Base-by-base conservation (phyloP, 2,329 filamentous ascomycete species). In the Xylariaceae sp. region DNA sequence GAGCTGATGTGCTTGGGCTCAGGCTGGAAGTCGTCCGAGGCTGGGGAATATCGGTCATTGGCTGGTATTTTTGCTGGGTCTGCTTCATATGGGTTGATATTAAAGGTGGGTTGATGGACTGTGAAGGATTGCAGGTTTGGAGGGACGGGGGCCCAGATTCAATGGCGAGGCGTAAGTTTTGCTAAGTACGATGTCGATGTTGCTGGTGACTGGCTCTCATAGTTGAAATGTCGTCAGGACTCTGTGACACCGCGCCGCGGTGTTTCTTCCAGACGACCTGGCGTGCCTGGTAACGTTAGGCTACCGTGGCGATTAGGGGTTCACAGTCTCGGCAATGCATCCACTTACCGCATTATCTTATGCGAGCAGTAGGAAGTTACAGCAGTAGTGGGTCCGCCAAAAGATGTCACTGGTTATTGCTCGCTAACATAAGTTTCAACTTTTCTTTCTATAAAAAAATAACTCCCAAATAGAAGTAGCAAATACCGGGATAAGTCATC, bases 51-150 rank as follows among this genome's bases (percentile, higher is more conserved):
- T 20, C 35, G 35, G 39, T 73, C 70, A 15, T 47, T 63, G 11
- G 48, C 6, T 2, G 69, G 70, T 37, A 72, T 70, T 23, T 70
- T 61, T 16, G 63, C 59, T 15, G 67, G 70, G 44, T 72, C 39
- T 2, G 64, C n/a, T 41, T 49, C 54, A 29, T 59, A 59, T 24
- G 64, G 64, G 53, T 68, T 64, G 61, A 67, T 67, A 37, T 36
- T 24, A 30, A 36, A 37, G 39, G 9, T 24, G 33, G 15, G 15
- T 36, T 36, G 33, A 36, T 36, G 33, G 18, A 37, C 35, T 37
- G 13, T 20, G 35, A 37, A 37, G 18, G 35, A 37, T 16, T 13
- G 30, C 30, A 9, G 30, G 16, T 33, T 3, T 33, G 30, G 16
- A 33, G 30, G 3, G 30, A 33, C 3, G 30, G 30, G 30, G 13